Evolutionary conservation across 345 rosid species (phyloP).

Genomic region (Euclidium syriacum): DNA sequence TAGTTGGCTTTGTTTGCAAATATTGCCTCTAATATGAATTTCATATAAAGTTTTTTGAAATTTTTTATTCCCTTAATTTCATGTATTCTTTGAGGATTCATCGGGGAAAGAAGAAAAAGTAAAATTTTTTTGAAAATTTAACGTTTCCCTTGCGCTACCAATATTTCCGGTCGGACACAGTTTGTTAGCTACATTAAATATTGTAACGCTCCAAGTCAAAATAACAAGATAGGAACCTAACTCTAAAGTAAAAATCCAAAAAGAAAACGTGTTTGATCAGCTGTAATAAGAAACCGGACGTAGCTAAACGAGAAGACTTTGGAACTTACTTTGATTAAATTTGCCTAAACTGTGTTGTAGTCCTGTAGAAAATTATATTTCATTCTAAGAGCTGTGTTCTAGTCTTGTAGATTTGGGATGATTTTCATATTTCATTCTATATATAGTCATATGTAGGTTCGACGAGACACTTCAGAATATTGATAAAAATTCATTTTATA

Average conservation of each 20-base stretch:
- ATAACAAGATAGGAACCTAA: constrained; percentile 23
- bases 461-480: not conserved
- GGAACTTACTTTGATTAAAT: not conserved
- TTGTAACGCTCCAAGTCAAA: constrained; percentile 7
- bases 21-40: no score
- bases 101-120: no score
- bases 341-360: no score
- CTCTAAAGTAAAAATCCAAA: not conserved
- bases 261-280: constrained; percentile 8
- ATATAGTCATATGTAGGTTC: not conserved
- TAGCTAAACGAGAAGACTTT: not conserved
- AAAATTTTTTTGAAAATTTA: no score
- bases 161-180: not conserved
- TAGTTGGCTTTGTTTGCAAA: no score
- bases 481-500: no score
- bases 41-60: no score
- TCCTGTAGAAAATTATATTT: no score
- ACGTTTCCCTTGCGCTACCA: not conserved
- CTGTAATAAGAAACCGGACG: not conserved
- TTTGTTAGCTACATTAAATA: not conserved
- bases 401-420: not conserved
- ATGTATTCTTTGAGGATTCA: no score
- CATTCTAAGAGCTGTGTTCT: no score
- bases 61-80: no score
- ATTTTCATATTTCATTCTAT: no score